Percentiles rank a stretch among this genome's conserved stretches.
Evolutionary conservation across 352 stramenopile genomes (phyloP).

Genomic region (Globisporangium canariense): DNA sequence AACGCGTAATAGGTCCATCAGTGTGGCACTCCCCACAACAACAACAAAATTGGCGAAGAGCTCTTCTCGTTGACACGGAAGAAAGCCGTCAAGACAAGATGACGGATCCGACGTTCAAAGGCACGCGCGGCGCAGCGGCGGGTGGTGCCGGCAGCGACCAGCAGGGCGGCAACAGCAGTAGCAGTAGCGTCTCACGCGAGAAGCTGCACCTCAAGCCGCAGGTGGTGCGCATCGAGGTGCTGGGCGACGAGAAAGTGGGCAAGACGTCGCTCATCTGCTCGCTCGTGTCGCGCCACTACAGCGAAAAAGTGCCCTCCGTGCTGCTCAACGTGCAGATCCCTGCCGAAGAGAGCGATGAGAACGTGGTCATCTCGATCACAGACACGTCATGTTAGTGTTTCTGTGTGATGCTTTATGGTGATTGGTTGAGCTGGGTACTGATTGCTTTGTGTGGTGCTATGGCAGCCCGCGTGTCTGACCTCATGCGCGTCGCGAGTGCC

Average conservation of each 20-base stretch:
- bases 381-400: conserved; percentile 75
- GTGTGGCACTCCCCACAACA: not conserved
- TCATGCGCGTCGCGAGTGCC: conserved; percentile 82
- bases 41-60: not conserved
- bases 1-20: not conserved
- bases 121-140: conserved; percentile 10
- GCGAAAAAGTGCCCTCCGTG: conserved; percentile 82
- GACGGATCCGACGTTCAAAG: conserved; percentile 26
- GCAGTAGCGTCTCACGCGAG: conserved; percentile 21
- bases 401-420: not conserved
- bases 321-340: conserved; percentile 88
- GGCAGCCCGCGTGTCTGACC: conserved; percentile 66
- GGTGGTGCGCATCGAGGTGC: conserved; percentile 84
- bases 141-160: conserved; percentile 2
- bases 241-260: conserved; percentile 88
- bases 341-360: conserved; percentile 86
- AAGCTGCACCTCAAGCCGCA: conserved; percentile 72
- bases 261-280: conserved; percentile 91
- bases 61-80: conserved; percentile 5
- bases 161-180: not conserved
- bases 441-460: not conserved
- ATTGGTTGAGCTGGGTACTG: not conserved
- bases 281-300: conserved; percentile 86
- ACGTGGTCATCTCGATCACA: conserved; percentile 88
- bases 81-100: conserved; percentile 24